These are phyloP conservation scores for Myrica gale DNA, from an alignment of 306 rosid species.

Conservation along the genomic window DNA sequence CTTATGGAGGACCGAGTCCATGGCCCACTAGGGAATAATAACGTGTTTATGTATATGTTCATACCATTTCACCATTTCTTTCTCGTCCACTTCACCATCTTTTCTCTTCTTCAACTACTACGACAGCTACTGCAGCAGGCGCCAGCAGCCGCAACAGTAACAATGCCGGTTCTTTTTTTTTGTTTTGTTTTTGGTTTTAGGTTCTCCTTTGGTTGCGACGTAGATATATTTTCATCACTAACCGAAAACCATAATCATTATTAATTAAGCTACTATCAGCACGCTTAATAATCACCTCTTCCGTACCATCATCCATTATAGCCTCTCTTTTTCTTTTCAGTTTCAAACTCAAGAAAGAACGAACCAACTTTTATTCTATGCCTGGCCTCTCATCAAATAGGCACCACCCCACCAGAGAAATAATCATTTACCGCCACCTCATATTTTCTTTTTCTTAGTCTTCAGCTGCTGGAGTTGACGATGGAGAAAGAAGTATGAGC, in stretches of 20 bases:
- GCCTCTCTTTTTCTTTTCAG: conserved; percentile 15
- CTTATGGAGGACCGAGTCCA: background rate
- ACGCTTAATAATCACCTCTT: conserved; percentile 40
- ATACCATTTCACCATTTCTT: background rate
- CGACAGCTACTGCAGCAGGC: background rate
- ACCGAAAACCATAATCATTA: conserved; percentile 18
- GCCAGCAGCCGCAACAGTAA: background rate
- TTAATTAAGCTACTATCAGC: conserved; percentile 22
- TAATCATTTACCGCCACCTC: conserved; percentile 25
- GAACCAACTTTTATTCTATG: conserved; percentile 26
- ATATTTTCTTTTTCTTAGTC: conserved; percentile 39
- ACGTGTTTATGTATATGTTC: too few species aligned
- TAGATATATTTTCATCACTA: conserved; percentile 5
- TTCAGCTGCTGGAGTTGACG: conserved; percentile 3
- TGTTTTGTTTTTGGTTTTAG: background rate
- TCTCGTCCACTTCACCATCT: background rate
- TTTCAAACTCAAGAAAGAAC: conserved; percentile 11
- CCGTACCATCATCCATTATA: conserved; percentile 20
- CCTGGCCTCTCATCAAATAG: conserved; percentile 23
- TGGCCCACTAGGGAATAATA: background rate
- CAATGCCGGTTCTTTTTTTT: background rate
- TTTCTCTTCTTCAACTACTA: background rate
- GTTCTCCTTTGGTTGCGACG: background rate
- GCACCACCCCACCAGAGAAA: conserved; percentile 41
- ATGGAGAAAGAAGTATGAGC: conserved; percentile 20